A percentile compares a stretch with the other conserved stretches of the same genome.
phyloP scores from a whole-genome alignment of 2,329 filamentous ascomycete species.

The Dothistroma septosporum region DNA sequence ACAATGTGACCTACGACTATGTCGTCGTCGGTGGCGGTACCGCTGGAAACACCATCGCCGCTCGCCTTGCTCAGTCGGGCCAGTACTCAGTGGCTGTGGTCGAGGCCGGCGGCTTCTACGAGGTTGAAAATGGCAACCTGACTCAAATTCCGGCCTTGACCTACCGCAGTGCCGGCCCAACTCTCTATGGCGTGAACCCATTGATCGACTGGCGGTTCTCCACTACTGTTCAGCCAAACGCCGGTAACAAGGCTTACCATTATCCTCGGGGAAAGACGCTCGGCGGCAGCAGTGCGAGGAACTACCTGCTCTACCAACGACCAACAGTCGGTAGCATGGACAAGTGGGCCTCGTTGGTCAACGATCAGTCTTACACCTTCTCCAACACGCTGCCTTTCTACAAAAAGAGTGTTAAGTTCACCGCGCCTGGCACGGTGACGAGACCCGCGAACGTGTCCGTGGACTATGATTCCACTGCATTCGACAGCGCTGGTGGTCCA shows the following conservation, averaged over 20 bases:
- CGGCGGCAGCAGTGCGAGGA: conserved; percentile 30
- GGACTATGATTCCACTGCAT: conserved; percentile 16
- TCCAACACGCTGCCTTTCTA: conserved; percentile 29
- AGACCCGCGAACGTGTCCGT: conserved; percentile 13
- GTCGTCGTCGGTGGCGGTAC: conserved; percentile 7
- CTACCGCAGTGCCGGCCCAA: not conserved
- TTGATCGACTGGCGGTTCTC: conserved; percentile 17
- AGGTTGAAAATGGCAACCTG: conserved; percentile 27
- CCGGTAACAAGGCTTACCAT: conserved; percentile 13
- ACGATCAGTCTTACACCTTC: conserved; percentile 33
- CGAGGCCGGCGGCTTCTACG: conserved; percentile 28
- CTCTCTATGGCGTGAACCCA: conserved; percentile 11
- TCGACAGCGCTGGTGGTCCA: conserved; percentile 24
- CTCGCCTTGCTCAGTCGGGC: conserved; percentile 16
- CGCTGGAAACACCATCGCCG: conserved; percentile 23
- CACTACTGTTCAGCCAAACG: conserved; percentile 25
- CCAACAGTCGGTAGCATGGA: conserved; percentile 10
- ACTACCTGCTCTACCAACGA: conserved; percentile 22
- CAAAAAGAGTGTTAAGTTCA: conserved; percentile 25
- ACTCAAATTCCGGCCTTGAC: conserved; percentile 11
- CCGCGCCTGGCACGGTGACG: conserved; percentile 12
- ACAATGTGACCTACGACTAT: conserved; percentile 4
- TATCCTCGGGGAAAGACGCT: conserved; percentile 32
- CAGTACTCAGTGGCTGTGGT: conserved; percentile 15
- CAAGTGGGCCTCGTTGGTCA: conserved; percentile 33